These are phyloP conservation scores for Xylaria sp. DNA, from an alignment of 2,329 filamentous ascomycete genomes.

Conservation along the genomic window DNA sequence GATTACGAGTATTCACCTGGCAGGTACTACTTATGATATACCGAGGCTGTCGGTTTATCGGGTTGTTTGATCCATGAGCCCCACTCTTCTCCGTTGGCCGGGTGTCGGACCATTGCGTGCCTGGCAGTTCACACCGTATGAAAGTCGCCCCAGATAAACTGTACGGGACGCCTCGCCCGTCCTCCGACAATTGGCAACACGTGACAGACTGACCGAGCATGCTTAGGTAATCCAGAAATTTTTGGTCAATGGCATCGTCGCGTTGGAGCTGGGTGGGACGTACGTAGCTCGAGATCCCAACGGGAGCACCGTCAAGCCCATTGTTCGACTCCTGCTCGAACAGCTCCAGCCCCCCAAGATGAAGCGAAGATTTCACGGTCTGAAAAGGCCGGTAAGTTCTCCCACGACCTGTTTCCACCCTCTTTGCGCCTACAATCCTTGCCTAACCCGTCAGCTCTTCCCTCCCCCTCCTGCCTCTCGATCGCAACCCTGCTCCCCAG, in stretches of 20 bases:
- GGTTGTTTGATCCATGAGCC: too few species aligned
- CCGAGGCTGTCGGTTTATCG: too few species aligned
- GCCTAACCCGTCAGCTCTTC: background rate
- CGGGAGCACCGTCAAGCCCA: conserved; percentile 4
- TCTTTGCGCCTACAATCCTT: background rate
- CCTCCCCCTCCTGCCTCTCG: conserved; percentile 5
- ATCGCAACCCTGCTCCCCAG: background rate
- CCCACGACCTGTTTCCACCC: background rate
- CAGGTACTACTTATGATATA: too few species aligned
- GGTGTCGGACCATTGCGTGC: too few species aligned
- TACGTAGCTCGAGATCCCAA: conserved; percentile 1
- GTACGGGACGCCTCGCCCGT: too few species aligned
- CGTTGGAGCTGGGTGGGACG: background rate
- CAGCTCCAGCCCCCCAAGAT: conserved; percentile 34
- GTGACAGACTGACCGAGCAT: conserved; percentile 18
- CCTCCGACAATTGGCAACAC: conserved; percentile 10
- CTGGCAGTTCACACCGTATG: too few species aligned
- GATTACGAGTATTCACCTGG: too few species aligned
- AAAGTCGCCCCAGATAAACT: too few species aligned
- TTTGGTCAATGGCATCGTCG: conserved; percentile 13
- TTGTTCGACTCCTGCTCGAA: conserved; percentile 10
- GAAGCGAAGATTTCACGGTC: conserved; percentile 60
- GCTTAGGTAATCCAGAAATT: conserved; percentile 20
- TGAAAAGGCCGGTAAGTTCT: conserved; percentile 57
- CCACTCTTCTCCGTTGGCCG: too few species aligned